These are phyloP conservation scores for Hygrophorus russula DNA, from an alignment of 768 basidiomycete species.

Conservation along the genomic window DNA sequence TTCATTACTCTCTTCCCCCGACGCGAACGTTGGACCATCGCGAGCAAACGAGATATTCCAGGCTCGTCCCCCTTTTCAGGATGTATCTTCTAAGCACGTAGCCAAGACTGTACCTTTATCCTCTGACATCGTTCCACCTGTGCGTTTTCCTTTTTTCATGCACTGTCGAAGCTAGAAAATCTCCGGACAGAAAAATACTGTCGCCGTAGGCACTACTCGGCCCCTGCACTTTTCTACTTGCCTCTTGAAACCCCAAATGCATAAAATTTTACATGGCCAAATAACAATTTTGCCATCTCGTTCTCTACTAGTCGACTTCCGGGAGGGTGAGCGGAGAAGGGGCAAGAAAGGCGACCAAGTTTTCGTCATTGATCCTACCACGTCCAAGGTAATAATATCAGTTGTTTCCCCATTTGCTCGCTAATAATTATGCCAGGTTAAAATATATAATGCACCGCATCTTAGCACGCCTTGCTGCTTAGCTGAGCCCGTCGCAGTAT, in stretches of 20 bases:
- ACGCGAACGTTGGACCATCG: background rate
- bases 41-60: background rate
- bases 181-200: background rate
- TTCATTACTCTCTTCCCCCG: background rate
- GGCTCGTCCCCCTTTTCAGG: background rate
- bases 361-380: constrained; percentile 24
- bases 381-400: constrained; percentile 16
- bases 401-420: background rate
- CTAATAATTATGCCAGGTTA: constrained; percentile 21
- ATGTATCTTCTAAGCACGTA: too few relatives aligned
- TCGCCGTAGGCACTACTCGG: constrained; percentile 24
- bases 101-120: too few relatives aligned
- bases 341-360: constrained; percentile 36
- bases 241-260: constrained; percentile 25
- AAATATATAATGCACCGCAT: constrained; percentile 37
- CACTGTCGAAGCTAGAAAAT: background rate
- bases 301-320: constrained; percentile 42
- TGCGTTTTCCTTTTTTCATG: background rate
- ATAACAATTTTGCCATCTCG: constrained; percentile 38
- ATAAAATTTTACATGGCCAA: constrained; percentile 37
- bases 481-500: constrained; percentile 27
- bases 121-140: too few relatives aligned
- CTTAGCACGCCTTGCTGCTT: constrained; percentile 39
- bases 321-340: constrained; percentile 39
- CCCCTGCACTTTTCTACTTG: constrained; percentile 27